These are phyloP conservation scores for Acanthamoeba castellanii DNA, from an alignment of 208 protist genomes.

Conservation along the genomic window DNA sequence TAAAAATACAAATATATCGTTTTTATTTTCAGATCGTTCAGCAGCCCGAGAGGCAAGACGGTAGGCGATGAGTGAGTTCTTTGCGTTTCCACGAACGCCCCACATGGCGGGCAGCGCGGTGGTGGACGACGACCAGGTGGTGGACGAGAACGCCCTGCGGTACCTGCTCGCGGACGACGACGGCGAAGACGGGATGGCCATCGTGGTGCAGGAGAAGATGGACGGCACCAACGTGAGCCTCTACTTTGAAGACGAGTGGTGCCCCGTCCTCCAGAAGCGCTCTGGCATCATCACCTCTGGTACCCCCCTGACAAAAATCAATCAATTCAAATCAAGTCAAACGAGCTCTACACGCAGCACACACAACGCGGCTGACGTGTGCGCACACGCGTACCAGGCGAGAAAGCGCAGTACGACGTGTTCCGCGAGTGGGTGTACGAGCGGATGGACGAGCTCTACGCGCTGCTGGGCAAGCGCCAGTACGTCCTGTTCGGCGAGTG, in stretches of 20 bases:
- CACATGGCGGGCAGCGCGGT: constrained; percentile 48
- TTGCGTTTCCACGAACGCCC: constrained; percentile 36
- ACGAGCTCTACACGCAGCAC: too few species aligned
- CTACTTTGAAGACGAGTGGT: constrained; percentile 73
- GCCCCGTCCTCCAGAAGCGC: constrained; percentile 56
- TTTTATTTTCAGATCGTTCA: background rate
- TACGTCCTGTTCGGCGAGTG: constrained; percentile 72
- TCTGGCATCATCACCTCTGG: constrained; percentile 55
- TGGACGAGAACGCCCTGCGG: constrained; percentile 42
- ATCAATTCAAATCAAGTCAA: too few species aligned
- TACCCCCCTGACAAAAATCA: background rate
- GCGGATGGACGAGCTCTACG: constrained; percentile 44
- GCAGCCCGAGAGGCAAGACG: too few species aligned
- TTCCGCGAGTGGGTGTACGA: constrained; percentile 59
- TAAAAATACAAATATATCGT: too few species aligned
- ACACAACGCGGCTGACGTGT: too few species aligned
- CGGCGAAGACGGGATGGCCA: background rate
- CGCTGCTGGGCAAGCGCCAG: background rate
- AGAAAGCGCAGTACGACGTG: constrained; percentile 69
- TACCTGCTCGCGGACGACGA: constrained; percentile 5
- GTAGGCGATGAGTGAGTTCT: constrained; percentile 3
- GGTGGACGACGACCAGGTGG: constrained; percentile 61
- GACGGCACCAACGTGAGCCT: constrained; percentile 74
- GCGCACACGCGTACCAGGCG: constrained; percentile 12
- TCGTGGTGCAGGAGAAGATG: constrained; percentile 74